Conservation (phyloP, 352 stramenopile species). For the Hyaloperonospora arabidopsidis region DNA sequence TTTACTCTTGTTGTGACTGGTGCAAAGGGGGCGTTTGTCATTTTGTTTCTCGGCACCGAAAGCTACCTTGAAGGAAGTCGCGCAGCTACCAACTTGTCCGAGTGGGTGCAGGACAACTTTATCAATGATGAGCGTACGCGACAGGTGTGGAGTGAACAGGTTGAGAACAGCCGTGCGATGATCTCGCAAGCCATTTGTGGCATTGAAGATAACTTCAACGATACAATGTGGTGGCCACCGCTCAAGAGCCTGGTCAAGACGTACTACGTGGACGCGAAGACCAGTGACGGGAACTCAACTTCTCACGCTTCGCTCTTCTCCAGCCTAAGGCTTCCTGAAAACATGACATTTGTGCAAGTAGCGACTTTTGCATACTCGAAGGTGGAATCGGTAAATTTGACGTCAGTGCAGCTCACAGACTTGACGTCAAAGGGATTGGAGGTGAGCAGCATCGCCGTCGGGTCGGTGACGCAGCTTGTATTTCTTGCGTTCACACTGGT, state of each 20-base stretch:
- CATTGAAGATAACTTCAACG: conserved; percentile 83
- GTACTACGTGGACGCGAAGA: conserved; percentile 73
- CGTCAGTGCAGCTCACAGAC: conserved; percentile 74
- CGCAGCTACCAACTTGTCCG: conserved; percentile 58
- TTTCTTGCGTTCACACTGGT: conserved; percentile 70
- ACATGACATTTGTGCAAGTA: conserved; percentile 75
- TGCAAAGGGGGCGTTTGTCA: conserved; percentile 60
- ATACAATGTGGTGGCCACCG: conserved; percentile 85
- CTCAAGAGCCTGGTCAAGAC: conserved; percentile 76
- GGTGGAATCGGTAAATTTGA: conserved; percentile 81
- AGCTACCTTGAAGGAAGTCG: conserved; percentile 82
- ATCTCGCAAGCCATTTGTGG: conserved; percentile 66
- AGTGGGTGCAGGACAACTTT: conserved; percentile 82
- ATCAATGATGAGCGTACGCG: conserved; percentile 81
- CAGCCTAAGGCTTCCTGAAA: conserved; percentile 52
- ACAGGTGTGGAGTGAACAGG: conserved; percentile 76
- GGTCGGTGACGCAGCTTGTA: conserved; percentile 72
- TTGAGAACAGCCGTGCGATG: conserved; percentile 76
- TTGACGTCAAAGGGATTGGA: conserved; percentile 82
- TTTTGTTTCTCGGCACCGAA: conserved; percentile 77
- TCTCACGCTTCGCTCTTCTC: conserved; percentile 42
- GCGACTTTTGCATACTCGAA: conserved; percentile 75
- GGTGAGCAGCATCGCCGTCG: conserved; percentile 74
- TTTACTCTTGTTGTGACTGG: conserved; percentile 1
- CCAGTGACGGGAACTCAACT: conserved; percentile 45